phyloP scores from a whole-genome alignment of 805 yeast genomes.

The Millerago galiae region DNA sequence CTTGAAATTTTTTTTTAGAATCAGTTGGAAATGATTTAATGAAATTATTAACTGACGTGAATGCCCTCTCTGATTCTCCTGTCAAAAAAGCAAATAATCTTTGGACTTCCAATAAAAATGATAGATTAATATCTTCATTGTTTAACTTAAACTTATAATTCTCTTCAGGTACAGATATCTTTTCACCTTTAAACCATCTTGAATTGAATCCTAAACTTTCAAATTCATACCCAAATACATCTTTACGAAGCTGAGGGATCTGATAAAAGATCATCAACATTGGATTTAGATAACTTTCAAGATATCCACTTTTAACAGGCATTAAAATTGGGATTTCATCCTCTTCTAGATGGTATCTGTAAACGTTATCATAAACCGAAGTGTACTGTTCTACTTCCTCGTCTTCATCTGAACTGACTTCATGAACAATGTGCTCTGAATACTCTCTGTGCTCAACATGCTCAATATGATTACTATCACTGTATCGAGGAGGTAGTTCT shows the following conservation, averaged over 20 bases:
- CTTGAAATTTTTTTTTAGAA: conserved; percentile 8
- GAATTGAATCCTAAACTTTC: conserved; percentile 30
- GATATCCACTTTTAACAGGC: conserved; percentile 26
- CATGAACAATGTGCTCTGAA: background rate
- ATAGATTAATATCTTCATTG: conserved; percentile 20
- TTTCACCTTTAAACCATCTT: conserved; percentile 34
- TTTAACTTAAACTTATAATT: conserved; percentile 12
- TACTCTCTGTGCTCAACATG: background rate
- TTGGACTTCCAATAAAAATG: conserved; percentile 32
- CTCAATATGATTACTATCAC: background rate
- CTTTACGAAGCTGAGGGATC: conserved; percentile 28
- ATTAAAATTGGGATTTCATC: conserved; percentile 29
- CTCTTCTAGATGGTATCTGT: conserved; percentile 18
- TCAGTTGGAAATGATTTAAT: conserved; percentile 25
- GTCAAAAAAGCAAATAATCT: conserved; percentile 32
- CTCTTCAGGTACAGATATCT: conserved; percentile 6
- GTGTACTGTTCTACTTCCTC: background rate
- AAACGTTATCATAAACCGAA: conserved; percentile 28
- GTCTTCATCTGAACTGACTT: background rate
- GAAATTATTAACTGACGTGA: conserved; percentile 31
- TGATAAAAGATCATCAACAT: conserved; percentile 34
- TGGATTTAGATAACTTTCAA: conserved; percentile 38
- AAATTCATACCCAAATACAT: conserved; percentile 27
- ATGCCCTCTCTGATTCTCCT: conserved; percentile 29
- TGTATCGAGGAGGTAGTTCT: background rate